These are phyloP conservation scores for Chrysoporthe puriensis DNA, from an alignment of 2,329 filamentous ascomycete genomes.

Conservation along the genomic window DNA sequence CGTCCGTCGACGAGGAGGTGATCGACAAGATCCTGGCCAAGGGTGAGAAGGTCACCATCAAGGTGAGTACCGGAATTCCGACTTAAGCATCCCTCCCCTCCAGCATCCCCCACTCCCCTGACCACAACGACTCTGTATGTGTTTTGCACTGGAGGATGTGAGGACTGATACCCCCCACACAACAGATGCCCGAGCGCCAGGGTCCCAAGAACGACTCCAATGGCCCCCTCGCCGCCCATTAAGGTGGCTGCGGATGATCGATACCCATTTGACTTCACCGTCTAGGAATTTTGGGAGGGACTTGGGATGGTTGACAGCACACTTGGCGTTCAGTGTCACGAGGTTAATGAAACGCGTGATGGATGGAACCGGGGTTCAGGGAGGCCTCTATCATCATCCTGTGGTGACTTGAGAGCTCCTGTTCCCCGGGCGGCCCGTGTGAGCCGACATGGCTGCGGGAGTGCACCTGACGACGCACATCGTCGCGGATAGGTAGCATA, in stretches of 20 bases:
- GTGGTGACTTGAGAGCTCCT: neutral
- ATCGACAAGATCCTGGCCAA: constrained; percentile 80
- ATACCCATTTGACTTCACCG: constrained; percentile 25
- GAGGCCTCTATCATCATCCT: neutral
- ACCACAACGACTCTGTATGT: neutral
- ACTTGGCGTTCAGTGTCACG: constrained; percentile 18
- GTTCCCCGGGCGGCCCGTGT: neutral
- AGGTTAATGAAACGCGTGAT: constrained; percentile 7
- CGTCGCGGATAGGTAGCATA: constrained; percentile 15
- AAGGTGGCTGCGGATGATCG: constrained; percentile 32
- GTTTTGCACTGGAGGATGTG: neutral
- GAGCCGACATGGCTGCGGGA: neutral
- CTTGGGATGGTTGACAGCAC: constrained; percentile 6
- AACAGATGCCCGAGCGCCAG: constrained; percentile 56
- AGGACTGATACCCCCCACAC: constrained; percentile 22
- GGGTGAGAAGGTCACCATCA: constrained; percentile 67
- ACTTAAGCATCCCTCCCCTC: too few species aligned
- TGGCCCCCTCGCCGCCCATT: constrained; percentile 47
- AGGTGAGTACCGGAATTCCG: constrained; percentile 45
- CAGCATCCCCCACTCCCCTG: neutral
- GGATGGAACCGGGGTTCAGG: neutral
- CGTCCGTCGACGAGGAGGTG: constrained; percentile 75
- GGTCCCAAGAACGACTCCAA: constrained; percentile 58
- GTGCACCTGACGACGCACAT: constrained; percentile 2
- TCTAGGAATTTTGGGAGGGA: constrained; percentile 14